Base-by-base conservation (phyloP, 495 filamentous ascomycete genomes). In the Cladorrhinum samala region DNA sequence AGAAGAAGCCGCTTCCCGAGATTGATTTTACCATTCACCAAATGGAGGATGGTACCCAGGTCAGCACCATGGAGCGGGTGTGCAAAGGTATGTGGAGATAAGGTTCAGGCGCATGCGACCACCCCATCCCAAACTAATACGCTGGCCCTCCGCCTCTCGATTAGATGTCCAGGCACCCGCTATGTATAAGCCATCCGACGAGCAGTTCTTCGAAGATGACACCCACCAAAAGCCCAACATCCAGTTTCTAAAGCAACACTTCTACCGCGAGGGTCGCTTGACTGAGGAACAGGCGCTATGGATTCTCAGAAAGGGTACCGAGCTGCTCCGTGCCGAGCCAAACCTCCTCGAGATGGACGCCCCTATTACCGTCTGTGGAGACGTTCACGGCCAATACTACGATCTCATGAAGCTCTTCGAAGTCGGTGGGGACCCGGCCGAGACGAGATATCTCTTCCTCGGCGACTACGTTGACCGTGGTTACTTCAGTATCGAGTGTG, bases 341-440 rank as follows among this genome's bases (percentile, higher is more conserved):
- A 98, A 96, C 69, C 76, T 98, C 45, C 81, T 98, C 54, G 93
- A 98, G 76, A 97, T 98, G 93, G 93, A 98, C 74, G 93, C 93
- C 25, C 93, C 93, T 23, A 98, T 98, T 68, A 98, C 93, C n/a
- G 93, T 98, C 33, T 98, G 93, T 65, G 93, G 93, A 63, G 93
- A 98, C 65, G 91, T 98, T 49, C 93, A 98, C 71, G 93, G 93
- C 51, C 93, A 98, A 73, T 98, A 96, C 71, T 97, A 95, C 64
- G 93, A 98, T 72, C 71, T 98, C 68, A 98, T 98, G 93, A 98
- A 98, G 77, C 79, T 98, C 19, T 98, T 98, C 69, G 93, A 98
- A 69, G 93, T 98, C 46, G 93, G 93, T 57, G 93, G 93, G 53
- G 94, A 98, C 66, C 93, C 93, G 21, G 85, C 91, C 40, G 93